Base-by-base conservation (phyloP, 1,139 yeast genomes). In the Sugiyamaella grinbergsii region DNA sequence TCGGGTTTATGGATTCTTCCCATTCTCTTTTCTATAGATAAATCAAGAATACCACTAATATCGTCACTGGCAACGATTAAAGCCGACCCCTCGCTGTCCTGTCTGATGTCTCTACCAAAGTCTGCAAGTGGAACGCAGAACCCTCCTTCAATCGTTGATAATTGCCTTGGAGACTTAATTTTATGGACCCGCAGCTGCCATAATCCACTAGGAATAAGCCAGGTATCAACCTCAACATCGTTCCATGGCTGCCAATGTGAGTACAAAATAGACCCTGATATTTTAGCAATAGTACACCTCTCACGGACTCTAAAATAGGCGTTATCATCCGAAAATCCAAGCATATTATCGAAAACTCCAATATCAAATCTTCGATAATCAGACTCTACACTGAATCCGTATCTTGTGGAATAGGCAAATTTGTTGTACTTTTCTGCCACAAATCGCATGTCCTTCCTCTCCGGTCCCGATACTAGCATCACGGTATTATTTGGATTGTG, bases 391-490 rank as follows among this genome's bases (percentile, higher is more conserved):
- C 66, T 58, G 51, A 67, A 67, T 6, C 67, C 70, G 49, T 63
- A 67, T 29, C 64, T 49, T 2, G 69, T 56, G 15, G 69, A 63
- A 51, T 67, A 67, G 10, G 69, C 71, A 55, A 67, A 67, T 54
- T 67, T 67, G 51, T 60, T 43, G 51, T 67, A 67, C 52, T 67
- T 67, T 41, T 65, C 70, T 6, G 63, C 53, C 19, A 58, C 59
- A 42, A 56, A 58, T 13, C 63, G 57, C 51, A 62, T 49, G 11
- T 48, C 53, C 45, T 43, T 54, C 51, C 62, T 51, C 52, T 58
- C 55, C 4, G 67, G 69, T 4, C 68, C 67, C 22, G 65, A 58
- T 7, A 59, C 59, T 15, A 64, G 48, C 20, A 63, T 63, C 15
- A 58, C 53, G 5, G 68, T 64, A 34, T 65, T 62, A 3, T 47